Base-by-base conservation (phyloP, 352 stramenopile species). In the Pythium oligandrum region DNA sequence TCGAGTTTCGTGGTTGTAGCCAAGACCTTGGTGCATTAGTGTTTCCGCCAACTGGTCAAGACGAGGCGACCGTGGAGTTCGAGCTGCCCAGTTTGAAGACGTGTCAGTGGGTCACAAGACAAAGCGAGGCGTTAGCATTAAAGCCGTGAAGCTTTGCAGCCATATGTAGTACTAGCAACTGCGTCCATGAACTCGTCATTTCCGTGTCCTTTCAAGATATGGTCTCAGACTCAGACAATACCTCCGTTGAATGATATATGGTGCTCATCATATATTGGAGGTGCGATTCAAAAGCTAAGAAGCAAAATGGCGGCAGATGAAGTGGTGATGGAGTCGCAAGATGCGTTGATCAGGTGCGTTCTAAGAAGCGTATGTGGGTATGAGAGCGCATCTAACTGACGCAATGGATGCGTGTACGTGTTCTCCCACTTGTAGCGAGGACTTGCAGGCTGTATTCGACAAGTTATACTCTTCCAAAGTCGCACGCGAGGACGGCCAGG, bases 381-480 rank as follows among this genome's bases (percentile, higher is more conserved):
- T 26, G 17, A 26, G 17, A 26, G 17, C 17, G 17, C 17, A 26
- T 26, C 43, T 43, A 40, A 49, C 38, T 40, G 48, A 8, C 44
- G 8, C 44, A 37, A 7, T 11, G 38, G 26, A 56, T 40, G 32
- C 50, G 40, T 10, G 39, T 39, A 26, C 43, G 51, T 30, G 33
- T 9, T 12, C 48, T n/a, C 12, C 48, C n/a, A 10, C 38, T 17
- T 26, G 17, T 26, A 26, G 17, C 17, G 17, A 26, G 17, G 17
- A 26, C 17, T 26, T 26, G 17, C 17, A 26, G 17, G 17, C 17
- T 26, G 17, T 26, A 26, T 78, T 89, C 42, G 55, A 61, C 1
- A 70, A 66, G 37, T 64, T 90, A 31, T 83, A 78, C 47, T 64
- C 67, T 45, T 59, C 70, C 30, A 71, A 76, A 51, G 30, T 68